These are phyloP conservation scores for Eucalyptus erythrocorys DNA, from an alignment of 345 rosid species.

Conservation along the genomic window DNA sequence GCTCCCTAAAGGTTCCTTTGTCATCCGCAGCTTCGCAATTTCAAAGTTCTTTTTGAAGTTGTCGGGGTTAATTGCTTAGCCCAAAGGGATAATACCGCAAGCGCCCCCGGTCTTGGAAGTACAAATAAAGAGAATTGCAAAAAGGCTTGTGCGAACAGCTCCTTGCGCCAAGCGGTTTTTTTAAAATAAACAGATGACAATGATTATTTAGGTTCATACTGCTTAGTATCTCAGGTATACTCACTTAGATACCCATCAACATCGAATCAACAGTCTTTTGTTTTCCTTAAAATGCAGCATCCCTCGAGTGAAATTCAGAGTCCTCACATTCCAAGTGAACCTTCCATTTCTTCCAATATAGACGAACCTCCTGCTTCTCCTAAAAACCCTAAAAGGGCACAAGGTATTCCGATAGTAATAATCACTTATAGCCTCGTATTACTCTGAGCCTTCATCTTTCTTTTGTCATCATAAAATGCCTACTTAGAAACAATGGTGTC, in stretches of 20 bases:
- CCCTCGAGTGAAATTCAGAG: background rate
- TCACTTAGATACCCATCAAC: background rate
- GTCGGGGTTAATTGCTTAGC: background rate
- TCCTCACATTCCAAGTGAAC: background rate
- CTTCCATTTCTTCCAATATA: background rate
- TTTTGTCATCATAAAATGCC: background rate
- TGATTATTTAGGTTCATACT: background rate
- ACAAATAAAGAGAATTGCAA: background rate
- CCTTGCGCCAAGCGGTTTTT: conserved; percentile 10
- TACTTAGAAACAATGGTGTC: background rate
- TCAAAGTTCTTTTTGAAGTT: background rate
- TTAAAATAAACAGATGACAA: background rate
- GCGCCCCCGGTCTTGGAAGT: background rate
- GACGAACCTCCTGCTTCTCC: background rate
- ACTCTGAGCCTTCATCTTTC: background rate
- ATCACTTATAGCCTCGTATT: background rate
- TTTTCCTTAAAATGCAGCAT: background rate
- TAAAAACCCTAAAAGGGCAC: background rate
- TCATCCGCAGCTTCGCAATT: background rate
- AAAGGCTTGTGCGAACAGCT: conserved; percentile 1
- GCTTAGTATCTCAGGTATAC: background rate
- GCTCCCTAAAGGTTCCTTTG: background rate
- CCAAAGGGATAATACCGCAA: background rate
- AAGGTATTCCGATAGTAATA: background rate
- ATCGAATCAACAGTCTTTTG: background rate